Evolutionary conservation across 2,329 filamentous ascomycete species (phyloP), one percentile per base, ranked within the genome.

Genomic region (Fusarium sp.): DNA sequence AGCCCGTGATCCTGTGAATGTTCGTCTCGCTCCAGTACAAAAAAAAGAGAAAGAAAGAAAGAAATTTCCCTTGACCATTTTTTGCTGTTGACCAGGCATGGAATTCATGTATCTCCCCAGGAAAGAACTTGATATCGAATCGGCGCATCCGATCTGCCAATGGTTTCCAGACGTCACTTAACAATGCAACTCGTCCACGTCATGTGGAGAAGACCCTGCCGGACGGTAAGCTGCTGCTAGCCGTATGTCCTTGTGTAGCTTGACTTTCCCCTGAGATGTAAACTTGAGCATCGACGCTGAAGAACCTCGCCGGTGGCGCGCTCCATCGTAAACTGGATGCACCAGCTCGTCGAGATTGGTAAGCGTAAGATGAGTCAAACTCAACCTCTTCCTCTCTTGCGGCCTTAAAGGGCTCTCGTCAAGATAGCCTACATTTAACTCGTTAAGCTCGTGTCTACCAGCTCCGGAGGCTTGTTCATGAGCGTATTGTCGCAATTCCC

Each of bases 131-230:
- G 16, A 25, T 51, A 18, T 16, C 49, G 5, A 25, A 14, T 14
- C 18, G 22, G 6, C 12, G 20, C 16, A 15, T 8, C n/a, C 18
- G n/a, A 24, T 34, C 32, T 27, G 15, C 12, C n/a, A 14, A 15
- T 40, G 8, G 8, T 12, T 15, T 9, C 9, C 25, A 27, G 14
- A 14, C 34, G 18, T 27, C 50, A 20, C 18, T n/a, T 51, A 22
- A 76, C 66, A 80, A 59, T 79, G 78, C 45, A 82, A 66, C 66
- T 82, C 81, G 43, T 82, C 80, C 22, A 75, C 60, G 20, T 80
- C 78, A 63, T 77, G 69, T 8, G 73, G 69, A 15, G 64, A 63
- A 18, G 70, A 44, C 2, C 70, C 66, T n/a, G 50, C 22, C 15
- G 77, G 78, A 12, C 73, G 76, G 55, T 73, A 76, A 20, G 70